A percentile compares a stretch with the other conserved stretches of the same genome.
phyloP scores from a whole-genome alignment of 1,284 basidiomycete species.

The Papiliotrema nemorosa region DNA sequence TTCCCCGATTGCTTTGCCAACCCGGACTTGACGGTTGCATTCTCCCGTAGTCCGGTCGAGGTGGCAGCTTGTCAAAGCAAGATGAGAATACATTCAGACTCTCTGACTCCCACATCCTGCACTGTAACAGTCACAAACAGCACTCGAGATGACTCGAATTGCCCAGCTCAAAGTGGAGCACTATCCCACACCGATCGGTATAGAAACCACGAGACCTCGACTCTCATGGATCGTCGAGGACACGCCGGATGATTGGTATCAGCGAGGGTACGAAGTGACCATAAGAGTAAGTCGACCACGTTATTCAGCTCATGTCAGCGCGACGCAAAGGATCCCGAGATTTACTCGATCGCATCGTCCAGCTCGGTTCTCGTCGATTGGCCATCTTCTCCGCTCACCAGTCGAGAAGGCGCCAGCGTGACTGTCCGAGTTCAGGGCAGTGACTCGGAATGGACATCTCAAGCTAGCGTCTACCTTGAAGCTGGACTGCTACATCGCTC shows the following conservation, averaged over 20 bases:
- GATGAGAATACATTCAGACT: too few relatives aligned
- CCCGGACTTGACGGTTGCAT: too few relatives aligned
- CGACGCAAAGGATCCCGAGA: conserved; percentile 4
- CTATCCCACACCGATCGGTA: neutral
- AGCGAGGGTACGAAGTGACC: neutral
- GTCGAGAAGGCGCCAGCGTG: conserved; percentile 9
- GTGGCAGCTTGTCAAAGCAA: too few relatives aligned
- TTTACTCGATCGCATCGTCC: neutral
- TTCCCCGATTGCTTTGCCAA: too few relatives aligned
- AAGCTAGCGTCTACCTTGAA: conserved; percentile 17
- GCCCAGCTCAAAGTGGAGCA: neutral
- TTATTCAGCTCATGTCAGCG: neutral
- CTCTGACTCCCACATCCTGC: too few relatives aligned
- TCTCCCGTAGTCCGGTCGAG: too few relatives aligned
- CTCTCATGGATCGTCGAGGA: neutral
- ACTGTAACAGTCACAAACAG: neutral
- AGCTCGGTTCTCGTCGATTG: conserved; percentile 7
- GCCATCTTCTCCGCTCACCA: neutral
- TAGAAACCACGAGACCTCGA: neutral
- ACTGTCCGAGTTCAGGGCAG: conserved; percentile 12
- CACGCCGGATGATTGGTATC: neutral
- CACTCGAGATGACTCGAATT: neutral
- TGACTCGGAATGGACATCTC: conserved; percentile 11
- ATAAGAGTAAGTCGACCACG: neutral
- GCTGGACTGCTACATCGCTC: conserved; percentile 18